Base-by-base conservation (phyloP, 495 filamentous ascomycete species). In the Cryomyces minteri region DNA sequence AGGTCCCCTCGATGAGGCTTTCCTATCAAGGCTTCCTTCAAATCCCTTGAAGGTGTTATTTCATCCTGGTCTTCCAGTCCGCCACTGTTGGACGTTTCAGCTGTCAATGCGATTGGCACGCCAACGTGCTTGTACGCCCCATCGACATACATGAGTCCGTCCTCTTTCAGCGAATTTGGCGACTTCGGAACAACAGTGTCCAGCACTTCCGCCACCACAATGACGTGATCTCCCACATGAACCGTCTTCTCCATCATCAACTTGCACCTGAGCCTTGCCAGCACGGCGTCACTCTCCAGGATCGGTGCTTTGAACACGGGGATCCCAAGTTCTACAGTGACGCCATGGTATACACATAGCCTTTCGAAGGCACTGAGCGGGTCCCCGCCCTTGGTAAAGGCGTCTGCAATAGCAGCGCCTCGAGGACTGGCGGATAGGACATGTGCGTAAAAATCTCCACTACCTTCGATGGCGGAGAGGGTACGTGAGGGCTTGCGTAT, bases 401-500 rank as follows among this genome's bases (percentile, higher is more conserved):
- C 47, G 43, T 58, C 52, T 1, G 54, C 54, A 8, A 62, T 46
- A 4, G 30, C 37, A 0, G 56, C 58, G 1, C 52, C 53, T 8
- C 42, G 14, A 0, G 38, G 29, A 5, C 41, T 49, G 32, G 47
- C 44, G 31, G 48, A 32, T 18, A 55, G 44, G 63, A 74, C 30
- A 40, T 58, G 54, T 6, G 56, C 45, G 6, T 39, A 46, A 29
- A 62, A 54, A 4, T 40, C 12, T 4, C 32, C 39, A 14, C 50
- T 47, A 9, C 28, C 9, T 9, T 40, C 32, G 4, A 93, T 67
- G 0, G 82, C 80, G 47, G 68, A 64, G 33, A 78, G 62, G 4
- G 82, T 93, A n/a, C 71, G 71, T 31, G 79, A 84, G 7, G 84
- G 83, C 5, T 70, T 63, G 25, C 69, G 70, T 47, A 93, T 70